Base-by-base conservation (phyloP, 1,284 basidiomycete genomes). In the Fomitiporia mediterranea region DNA sequence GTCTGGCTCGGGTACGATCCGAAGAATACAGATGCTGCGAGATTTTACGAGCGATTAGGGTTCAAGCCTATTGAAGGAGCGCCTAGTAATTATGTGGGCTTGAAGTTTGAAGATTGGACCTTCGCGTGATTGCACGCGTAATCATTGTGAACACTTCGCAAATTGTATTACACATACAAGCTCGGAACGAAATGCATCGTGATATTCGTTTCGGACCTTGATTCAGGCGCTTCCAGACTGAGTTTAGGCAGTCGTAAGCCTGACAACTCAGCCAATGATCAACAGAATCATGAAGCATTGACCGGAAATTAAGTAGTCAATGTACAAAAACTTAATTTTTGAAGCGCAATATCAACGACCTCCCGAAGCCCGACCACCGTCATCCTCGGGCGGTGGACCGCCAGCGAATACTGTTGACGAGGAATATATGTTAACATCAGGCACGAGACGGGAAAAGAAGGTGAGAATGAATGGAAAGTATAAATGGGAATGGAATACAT, bases 1-100 rank as follows among this genome's bases (percentile, higher is more conserved):
- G 63, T 86, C 19, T 86, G 83, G 82, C 65, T 86, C 17, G 83
- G 83, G 7, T 64, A 84, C 64, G 82, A 85, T 66, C 73, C 77
- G 27, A 71, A 75, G 61, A 86, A 88, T 67, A 68, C 67, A 15
- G 70, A 68, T n/a, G 84, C 82, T 37, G 76, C 71, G 63, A 69
- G 63, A 57, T 86, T 86, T 66, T 86, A 88, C 64, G 68, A 69
- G 56, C 72, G 69, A 56, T 49, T 86, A 52, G 82, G 82, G 3
- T 86, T 86, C 65, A 69, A 70, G 64, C 65, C 62, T 21, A 73
- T 85, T 56, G 74, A 75, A 39, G 80, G 77, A 0, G 76, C 74
- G 19, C 70, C 72, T 5, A 72, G 73, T 47, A 70, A 70, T 15
- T 74, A 73, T 46, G 66, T 82, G 66, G 80, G 79, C 1, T 63